These are phyloP conservation scores for Salicornia ramosissima DNA, from an alignment of 148 eudicot genomes.

Conservation along the genomic window DNA sequence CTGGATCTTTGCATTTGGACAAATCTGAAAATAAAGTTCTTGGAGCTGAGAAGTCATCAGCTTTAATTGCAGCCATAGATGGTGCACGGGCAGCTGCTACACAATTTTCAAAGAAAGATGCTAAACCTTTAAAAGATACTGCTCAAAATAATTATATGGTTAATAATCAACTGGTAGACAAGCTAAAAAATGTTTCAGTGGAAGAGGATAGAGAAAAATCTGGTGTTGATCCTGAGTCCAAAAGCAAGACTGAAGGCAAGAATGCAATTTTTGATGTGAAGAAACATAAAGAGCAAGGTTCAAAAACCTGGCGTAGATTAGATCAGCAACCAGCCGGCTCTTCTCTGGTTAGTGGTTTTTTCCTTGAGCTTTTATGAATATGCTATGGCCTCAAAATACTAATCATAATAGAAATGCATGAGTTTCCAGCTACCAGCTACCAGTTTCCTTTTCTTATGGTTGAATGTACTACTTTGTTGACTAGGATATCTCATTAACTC, in stretches of 20 bases:
- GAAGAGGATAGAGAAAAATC: slow-evolving; percentile 7
- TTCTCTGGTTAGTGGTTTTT: slow-evolving; percentile 22
- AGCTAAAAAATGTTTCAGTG: slow-evolving; percentile 8
- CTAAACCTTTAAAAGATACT: not conserved
- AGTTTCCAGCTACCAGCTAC: not conserved
- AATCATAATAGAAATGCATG: not conserved
- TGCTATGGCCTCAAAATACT: not conserved
- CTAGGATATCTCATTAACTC: too few relatives aligned
- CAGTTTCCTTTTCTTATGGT: not conserved
- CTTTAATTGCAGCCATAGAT: slow-evolving; percentile 53
- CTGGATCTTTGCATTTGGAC: slow-evolving; percentile 46
- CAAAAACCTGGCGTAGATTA: slow-evolving; percentile 9
- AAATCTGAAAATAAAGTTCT: slow-evolving; percentile 21
- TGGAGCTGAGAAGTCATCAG: slow-evolving; percentile 40
- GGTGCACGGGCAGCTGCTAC: slow-evolving; percentile 63
- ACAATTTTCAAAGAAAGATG: slow-evolving; percentile 47
- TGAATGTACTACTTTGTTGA: not conserved
- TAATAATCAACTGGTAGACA: slow-evolving; percentile 1
- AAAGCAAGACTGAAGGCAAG: slow-evolving; percentile 9
- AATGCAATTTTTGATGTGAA: slow-evolving; percentile 13
- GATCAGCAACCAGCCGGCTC: slow-evolving; percentile 15
- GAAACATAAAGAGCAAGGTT: slow-evolving; percentile 21
- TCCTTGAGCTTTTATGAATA: not conserved
- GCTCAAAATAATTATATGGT: slow-evolving; percentile 1
- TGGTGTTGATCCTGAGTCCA: not conserved